These are phyloP conservation scores for Plasmopara halstedii DNA, from an alignment of 352 stramenopile genomes.

Conservation along the genomic window DNA sequence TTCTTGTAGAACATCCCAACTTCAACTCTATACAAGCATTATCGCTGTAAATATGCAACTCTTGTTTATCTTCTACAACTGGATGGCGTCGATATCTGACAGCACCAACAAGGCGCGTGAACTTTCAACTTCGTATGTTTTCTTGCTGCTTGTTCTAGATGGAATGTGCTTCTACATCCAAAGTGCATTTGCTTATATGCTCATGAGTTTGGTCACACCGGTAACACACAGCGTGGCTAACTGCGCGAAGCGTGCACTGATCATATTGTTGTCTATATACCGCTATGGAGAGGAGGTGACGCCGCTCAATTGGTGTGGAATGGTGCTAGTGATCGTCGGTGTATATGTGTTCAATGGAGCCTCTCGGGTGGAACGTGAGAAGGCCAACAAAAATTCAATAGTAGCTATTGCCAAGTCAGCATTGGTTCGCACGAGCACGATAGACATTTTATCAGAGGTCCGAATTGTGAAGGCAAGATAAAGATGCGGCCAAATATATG, in stretches of 20 bases:
- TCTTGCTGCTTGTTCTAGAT: constrained; percentile 50
- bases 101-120: constrained; percentile 13
- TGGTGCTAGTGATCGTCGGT: constrained; percentile 80
- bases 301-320: constrained; percentile 74
- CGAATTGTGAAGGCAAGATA: constrained; percentile 43
- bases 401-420: constrained; percentile 22
- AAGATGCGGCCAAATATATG: constrained; percentile 1
- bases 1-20: constrained; percentile 50
- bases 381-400: constrained; percentile 16
- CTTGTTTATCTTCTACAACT: constrained; percentile 68
- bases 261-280: constrained; percentile 88
- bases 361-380: constrained; percentile 50
- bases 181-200: constrained; percentile 85
- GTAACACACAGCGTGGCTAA: constrained; percentile 89
- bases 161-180: constrained; percentile 87
- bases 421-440: constrained; percentile 47
- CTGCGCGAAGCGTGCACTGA: constrained; percentile 85
- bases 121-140: constrained; percentile 35
- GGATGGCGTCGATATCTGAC: constrained; percentile 32
- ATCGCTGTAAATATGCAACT: constrained; percentile 80
- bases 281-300: constrained; percentile 86
- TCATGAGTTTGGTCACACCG: constrained; percentile 87
- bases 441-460: constrained; percentile 55
- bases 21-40: constrained; percentile 88
- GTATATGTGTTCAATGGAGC: constrained; percentile 85